Evolutionary conservation across 2,329 filamentous ascomycete genomes (phyloP).

Genomic region (Hypoxylon sp.): DNA sequence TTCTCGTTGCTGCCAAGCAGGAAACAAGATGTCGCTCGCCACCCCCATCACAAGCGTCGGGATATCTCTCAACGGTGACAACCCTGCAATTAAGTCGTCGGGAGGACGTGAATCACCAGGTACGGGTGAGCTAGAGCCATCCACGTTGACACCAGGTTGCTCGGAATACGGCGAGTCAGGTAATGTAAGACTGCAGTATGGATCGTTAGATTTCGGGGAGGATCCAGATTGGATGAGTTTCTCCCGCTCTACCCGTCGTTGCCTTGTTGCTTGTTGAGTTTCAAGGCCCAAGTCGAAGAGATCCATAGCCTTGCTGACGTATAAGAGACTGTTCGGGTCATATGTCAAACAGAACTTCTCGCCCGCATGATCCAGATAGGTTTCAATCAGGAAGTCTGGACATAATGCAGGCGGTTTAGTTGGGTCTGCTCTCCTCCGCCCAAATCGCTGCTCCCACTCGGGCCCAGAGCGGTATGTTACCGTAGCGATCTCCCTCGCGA

Average conservation of each 20-base stretch:
- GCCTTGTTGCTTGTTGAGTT: conserved; percentile 74
- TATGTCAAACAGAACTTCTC: conserved; percentile 99
- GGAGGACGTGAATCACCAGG: conserved; percentile 70
- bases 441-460: conserved; percentile 97
- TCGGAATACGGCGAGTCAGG: conserved; percentile 90
- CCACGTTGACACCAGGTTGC: conserved; percentile 66
- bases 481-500: conserved; percentile 96
- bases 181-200: conserved; percentile 83
- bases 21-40: conserved; percentile 95
- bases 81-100: conserved; percentile 82
- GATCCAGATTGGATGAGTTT: conserved; percentile 68
- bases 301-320: conserved; percentile 99
- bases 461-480: conserved; percentile 97
- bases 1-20: conserved; percentile 97
- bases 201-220: conserved; percentile 56
- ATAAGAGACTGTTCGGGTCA: conserved; percentile 94
- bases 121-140: conserved; percentile 53
- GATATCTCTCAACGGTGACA: conserved; percentile 79
- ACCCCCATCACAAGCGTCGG: conserved; percentile 93
- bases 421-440: conserved; percentile 86
- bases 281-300: conserved; percentile 89
- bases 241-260: conserved; percentile 74
- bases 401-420: conserved; percentile 92
- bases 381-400: conserved; percentile 97
- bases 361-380: conserved; percentile 96